These are phyloP conservation scores for Suillus subluteus DNA, from an alignment of 768 basidiomycete species.

Conservation along the genomic window DNA sequence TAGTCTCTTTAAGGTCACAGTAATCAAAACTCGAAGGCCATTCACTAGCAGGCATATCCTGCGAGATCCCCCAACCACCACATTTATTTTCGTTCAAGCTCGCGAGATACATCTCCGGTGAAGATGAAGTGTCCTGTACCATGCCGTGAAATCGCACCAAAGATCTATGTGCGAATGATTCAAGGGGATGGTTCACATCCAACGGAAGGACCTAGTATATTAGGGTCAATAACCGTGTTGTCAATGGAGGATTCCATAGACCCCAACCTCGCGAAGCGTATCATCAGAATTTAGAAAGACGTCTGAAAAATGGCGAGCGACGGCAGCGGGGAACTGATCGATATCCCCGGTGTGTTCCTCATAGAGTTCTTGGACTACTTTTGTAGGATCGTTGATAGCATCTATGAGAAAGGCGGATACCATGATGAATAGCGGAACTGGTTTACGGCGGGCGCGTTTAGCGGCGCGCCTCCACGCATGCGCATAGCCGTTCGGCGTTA, in stretches of 20 bases:
- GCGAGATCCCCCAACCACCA: conserved; percentile 78
- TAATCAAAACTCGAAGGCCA: conserved; percentile 40
- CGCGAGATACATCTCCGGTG: conserved; percentile 74
- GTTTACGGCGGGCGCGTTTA: conserved; percentile 2
- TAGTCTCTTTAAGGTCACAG: conserved; percentile 60
- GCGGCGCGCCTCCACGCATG: conserved; percentile 6
- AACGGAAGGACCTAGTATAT: conserved; percentile 59
- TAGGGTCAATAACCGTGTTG: neutral
- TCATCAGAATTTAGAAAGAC: conserved; percentile 44
- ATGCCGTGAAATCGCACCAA: conserved; percentile 77
- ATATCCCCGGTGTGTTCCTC: conserved; percentile 26
- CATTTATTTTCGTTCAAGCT: conserved; percentile 43
- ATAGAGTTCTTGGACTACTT: conserved; percentile 54
- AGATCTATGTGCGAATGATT: conserved; percentile 50
- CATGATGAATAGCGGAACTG: conserved; percentile 40
- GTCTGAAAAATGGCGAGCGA: conserved; percentile 49
- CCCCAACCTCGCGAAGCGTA: conserved; percentile 44
- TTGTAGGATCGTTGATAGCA: conserved; percentile 52
- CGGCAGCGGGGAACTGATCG: conserved; percentile 43
- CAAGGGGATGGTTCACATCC: conserved; percentile 49
- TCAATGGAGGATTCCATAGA: neutral
- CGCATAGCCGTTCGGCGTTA: neutral
- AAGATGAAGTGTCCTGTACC: conserved; percentile 81
- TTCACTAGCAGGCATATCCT: conserved; percentile 25
- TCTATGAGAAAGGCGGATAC: conserved; percentile 52